Base-by-base conservation (phyloP, 2,329 filamentous ascomycete species). In the Dendrostoma leiphaemia region DNA sequence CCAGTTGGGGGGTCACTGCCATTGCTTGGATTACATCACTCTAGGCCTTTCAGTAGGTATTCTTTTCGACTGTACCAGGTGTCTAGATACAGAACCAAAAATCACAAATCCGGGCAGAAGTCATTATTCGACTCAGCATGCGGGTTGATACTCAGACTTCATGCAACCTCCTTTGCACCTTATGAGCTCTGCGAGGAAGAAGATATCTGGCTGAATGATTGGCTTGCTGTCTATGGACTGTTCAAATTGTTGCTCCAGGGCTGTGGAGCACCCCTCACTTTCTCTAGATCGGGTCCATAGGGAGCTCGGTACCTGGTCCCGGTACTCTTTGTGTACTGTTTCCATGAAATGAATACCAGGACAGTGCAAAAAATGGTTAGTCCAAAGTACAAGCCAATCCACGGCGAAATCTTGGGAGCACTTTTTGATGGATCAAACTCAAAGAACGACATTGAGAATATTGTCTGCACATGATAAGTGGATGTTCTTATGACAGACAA, bases 361-460 rank as follows among this genome's bases (percentile, higher is more conserved):
- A 4, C 4, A 13, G 4, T 35, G 32, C 32, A 35, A 4, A 59
- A 3, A 3, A 53, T 4, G 0, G 62, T 61, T 3, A 59, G 15
- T 10, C 56, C 59, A 9, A 55, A 32, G n/a, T 60, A 64, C 0
- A 64, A n/a, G 10, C n/a, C 54, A n/a, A 62, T 35, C 56, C 58
- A 63, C 5, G 61, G 62, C 13, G 62, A 63, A 4, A 60, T 32
- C 8, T 51, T 29, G 21, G 55, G 48, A 10, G 40, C 19, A 23
- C 60, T 61, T 12, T 60, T 49, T 1, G 56, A 9, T 1, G 62
- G 60, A 7, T 52, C 53, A 60, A 56, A 61, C 12, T 58, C 56
- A 43, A 63, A 61, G 41, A 64, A 63, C 0, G 53, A 40, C 58
- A 59, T 63, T 0, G 62, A 63, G 43, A 63, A 63, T 26, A 64